A percentile compares a stretch with the other conserved stretches of the same genome.
Evolutionary conservation across 2,329 filamentous ascomycete genomes (phyloP).

Genomic region (Juglanconis oblonga): DNA sequence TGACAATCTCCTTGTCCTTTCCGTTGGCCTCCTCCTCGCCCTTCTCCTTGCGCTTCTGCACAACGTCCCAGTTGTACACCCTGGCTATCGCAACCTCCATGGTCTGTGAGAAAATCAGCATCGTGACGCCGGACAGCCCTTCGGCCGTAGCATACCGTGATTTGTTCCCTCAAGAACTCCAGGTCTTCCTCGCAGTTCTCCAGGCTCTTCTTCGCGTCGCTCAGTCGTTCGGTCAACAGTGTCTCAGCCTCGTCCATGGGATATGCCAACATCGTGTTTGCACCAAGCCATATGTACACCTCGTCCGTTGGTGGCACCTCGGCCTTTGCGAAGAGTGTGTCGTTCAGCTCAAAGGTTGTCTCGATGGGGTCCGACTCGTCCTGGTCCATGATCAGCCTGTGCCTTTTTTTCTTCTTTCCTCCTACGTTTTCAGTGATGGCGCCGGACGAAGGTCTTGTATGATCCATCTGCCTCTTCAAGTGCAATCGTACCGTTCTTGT

Average conservation of each 20-base stretch:
- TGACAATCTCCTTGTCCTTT: conserved; percentile 34
- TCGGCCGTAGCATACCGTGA: conserved; percentile 65
- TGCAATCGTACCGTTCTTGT: conserved; percentile 59
- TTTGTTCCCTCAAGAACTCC: conserved; percentile 93
- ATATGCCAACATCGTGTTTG: conserved; percentile 97
- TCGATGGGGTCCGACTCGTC: conserved; percentile 69
- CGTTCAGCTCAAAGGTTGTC: conserved; percentile 94
- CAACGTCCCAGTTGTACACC: conserved; percentile 99
- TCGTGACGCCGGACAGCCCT: neutral
- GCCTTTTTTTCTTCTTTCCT: neutral
- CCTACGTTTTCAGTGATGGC: neutral
- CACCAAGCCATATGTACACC: conserved; percentile 95
- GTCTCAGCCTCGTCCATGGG: conserved; percentile 82
- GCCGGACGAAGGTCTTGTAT: too few relatives aligned
- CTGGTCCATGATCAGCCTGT: conserved; percentile 18
- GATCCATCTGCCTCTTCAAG: neutral
- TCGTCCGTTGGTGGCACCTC: conserved; percentile 79
- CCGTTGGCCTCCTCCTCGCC: conserved; percentile 53
- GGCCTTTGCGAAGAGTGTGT: conserved; percentile 90
- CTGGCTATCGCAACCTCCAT: conserved; percentile 94
- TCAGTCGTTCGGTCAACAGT: conserved; percentile 73
- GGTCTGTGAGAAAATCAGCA: conserved; percentile 53
- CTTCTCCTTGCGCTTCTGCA: conserved; percentile 91
- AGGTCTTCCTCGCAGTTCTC: conserved; percentile 93
- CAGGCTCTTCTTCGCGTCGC: conserved; percentile 74